Evolutionary conservation across 805 yeast genomes (phyloP).

Genomic region (Torulaspora gathmanii): DNA sequence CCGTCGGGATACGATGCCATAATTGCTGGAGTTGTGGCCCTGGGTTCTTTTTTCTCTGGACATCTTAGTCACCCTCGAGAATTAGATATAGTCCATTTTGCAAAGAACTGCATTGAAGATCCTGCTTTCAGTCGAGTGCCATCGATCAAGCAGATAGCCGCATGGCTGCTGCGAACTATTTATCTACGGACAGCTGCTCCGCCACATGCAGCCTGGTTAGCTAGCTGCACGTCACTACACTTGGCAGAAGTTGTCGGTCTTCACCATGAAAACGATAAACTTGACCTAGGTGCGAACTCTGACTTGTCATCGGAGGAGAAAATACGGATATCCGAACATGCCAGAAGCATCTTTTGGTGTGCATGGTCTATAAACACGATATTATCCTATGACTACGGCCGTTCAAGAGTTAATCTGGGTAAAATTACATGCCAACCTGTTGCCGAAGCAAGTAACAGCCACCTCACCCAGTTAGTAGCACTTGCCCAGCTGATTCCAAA

Average conservation of each 20-base stretch:
- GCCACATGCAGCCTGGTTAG: constrained; percentile 14
- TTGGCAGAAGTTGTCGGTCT: constrained; percentile 13
- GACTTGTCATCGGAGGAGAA: neutral
- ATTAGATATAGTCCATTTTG: constrained; percentile 12
- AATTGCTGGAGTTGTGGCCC: too few species aligned
- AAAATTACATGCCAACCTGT: constrained; percentile 11
- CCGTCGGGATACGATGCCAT: too few species aligned
- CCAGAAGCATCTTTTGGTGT: constrained; percentile 12
- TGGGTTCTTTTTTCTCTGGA: constrained; percentile 13
- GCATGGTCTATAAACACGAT: constrained; percentile 14
- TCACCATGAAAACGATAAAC: constrained; percentile 11
- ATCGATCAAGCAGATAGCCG: constrained; percentile 10
- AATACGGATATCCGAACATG: constrained; percentile 4
- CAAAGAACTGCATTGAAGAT: constrained; percentile 11
- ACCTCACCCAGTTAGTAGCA: constrained; percentile 1
- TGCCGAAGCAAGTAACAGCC: too few species aligned
- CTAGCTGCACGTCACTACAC: constrained; percentile 12
- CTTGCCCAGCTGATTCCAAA: constrained; percentile 12
- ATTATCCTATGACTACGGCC: constrained; percentile 14
- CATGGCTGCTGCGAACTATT: constrained; percentile 6
- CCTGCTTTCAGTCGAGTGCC: constrained; percentile 13
- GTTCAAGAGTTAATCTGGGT: constrained; percentile 8
- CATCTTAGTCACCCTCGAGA: constrained; percentile 13
- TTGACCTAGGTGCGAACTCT: constrained; percentile 2
- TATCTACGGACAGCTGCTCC: constrained; percentile 4